Evolutionary conservation across 352 stramenopile species (phyloP).

Genomic region (Pythium aquatile): DNA sequence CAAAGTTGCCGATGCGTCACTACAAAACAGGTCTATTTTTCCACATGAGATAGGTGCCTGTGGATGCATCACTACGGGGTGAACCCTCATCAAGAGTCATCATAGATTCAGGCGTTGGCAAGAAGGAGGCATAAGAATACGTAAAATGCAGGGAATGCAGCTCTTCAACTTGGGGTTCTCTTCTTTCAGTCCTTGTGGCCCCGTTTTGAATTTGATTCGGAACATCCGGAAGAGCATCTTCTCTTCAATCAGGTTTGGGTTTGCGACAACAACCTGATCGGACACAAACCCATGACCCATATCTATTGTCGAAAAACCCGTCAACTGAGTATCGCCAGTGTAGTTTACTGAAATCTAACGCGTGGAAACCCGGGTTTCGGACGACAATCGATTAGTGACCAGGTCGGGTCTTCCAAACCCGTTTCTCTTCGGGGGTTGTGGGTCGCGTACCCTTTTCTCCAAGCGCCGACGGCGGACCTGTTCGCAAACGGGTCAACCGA

Average conservation of each 20-base stretch:
- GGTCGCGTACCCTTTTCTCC: slow-evolving; percentile 24
- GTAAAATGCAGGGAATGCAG: neutral
- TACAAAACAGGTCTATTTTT: neutral
- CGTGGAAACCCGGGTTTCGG: neutral
- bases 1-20: slow-evolving; percentile 8
- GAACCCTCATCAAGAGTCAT: neutral
- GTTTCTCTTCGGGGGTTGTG: slow-evolving; percentile 20
- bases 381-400: slow-evolving; percentile 10
- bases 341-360: slow-evolving; percentile 4
- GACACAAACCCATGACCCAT: slow-evolving; percentile 1
- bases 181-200: neutral
- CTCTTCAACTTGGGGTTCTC: slow-evolving; percentile 8
- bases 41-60: neutral
- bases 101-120: too few relatives aligned
- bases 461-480: slow-evolving; percentile 1
- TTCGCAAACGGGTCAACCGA: slow-evolving; percentile 20
- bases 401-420: slow-evolving; percentile 16
- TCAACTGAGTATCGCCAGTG: slow-evolving; percentile 3
- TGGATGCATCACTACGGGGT: neutral
- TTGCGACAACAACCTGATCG: neutral
- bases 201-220: slow-evolving; percentile 14
- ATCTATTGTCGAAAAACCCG: slow-evolving; percentile 9
- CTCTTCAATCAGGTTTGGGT: slow-evolving; percentile 19
- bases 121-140: too few relatives aligned
- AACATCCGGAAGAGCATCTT: slow-evolving; percentile 12